Base-by-base conservation (phyloP, 2,329 filamentous ascomycete genomes). In the Trichoderma breve region DNA sequence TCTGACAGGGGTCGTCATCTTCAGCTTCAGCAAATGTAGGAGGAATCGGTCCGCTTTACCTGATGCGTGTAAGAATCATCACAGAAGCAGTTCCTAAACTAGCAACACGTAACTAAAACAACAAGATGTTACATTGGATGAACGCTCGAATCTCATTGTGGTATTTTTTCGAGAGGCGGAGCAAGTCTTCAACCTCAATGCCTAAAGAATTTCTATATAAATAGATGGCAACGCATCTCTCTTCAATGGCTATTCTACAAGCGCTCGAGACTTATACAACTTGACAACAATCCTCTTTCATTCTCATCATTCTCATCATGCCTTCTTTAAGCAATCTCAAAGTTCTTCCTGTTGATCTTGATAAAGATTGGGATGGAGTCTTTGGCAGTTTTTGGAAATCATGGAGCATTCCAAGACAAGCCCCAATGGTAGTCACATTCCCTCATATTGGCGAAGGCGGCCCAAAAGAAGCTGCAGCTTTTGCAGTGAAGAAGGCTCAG, bases 341-440 rank as follows among this genome's bases (percentile, higher is more conserved):
- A 24, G 14, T 66, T 6, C 21, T 28, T 21, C 57, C 67, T 21
- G 57, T 62, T 26, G 39, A 70, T 53, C 55, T 70, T 12, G 39
- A 47, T 11, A 62, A 61, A 53, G 67, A 70, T 4, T 70, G 67
- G 67, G 57, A 70, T 53, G n/a, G 30, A 4, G 21, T 70, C 15
- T 70, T 70, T 43, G 39, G 36, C 30, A 51, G 26, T 6, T 70
- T 61, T 34, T 70, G 67, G 67, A 51, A 62, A 28, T 43, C 67
- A 62, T 70, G 67, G 67, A 60, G 67, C n/a, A 34, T 36, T 11
- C 67, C 67, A 14, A 32, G 55, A 30, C 67, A 70, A 36, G 55
- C 57, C 11, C 55, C 67, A 12, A 61, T 70, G 55, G 67, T 61
- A 26, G 58, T 60, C 47, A 70, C 67, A 28, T 62, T 70, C 32